Evolutionary conservation across 805 yeast species (phyloP), one percentile per base, ranked within the genome.

Genomic region (Wickerhamiella musiphila): DNA sequence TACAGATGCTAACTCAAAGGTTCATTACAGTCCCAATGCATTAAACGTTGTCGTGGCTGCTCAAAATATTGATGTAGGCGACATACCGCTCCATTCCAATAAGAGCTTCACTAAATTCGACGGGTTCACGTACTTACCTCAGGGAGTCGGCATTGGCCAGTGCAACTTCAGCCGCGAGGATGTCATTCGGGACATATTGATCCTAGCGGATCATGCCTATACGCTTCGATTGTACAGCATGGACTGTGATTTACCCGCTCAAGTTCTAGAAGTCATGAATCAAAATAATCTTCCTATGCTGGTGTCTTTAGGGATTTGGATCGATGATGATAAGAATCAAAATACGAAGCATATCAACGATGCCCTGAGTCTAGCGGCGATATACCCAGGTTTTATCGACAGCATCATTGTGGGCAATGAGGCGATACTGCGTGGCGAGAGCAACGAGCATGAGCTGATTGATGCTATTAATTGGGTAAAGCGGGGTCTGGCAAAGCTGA

Each of bases 231-330:
- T 68, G 1, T 70, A 68, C 40, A 76, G 78, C 0, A 64, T 71
- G 33, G 76, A 70, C 39, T 74, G 83, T 40, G 48, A 61, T 22
- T 81, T 73, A 45, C 63, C 65, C 0, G 63, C 59, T 9, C 48
- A 52, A 22, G 63, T 73, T 9, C 49, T 76, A 28, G 64, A 65
- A 8, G 65, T 79, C 1, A 66, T 77, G 8, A 47, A 53, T 24
- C 59, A 58, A 3, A 49, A 71, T 32, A 54, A 63, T 12, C 47
- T 74, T 25, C 64, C 72, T 37, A 58, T 74, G 60, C 65, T 72
- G 0, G 42, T 77, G 15, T 51, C 77, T 0, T 43, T 74, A 36
- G 82, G 82, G 1, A 63, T 76, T 2, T 70, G 78, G 77, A 65
- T 73, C 25, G 68, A 71, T 0, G 39, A 43, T 5, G 42, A 21